Evolutionary conservation across 2,329 filamentous ascomycete genomes (phyloP), one percentile per base, ranked within the genome.

Genomic region (Venturia aucupariae): DNA sequence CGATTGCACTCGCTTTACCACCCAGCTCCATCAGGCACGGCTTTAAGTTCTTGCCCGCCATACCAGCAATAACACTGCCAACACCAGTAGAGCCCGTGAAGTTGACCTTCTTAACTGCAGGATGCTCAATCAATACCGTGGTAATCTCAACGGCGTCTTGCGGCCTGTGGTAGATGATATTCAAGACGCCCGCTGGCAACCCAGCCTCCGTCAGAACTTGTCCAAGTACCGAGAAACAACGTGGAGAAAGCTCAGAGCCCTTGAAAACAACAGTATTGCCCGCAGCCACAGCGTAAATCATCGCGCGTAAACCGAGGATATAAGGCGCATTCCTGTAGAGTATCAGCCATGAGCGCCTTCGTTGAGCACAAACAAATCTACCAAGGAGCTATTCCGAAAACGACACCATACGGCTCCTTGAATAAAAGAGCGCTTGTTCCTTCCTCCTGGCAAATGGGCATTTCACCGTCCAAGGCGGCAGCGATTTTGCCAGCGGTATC

Each of bases 131-230:
- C 1, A 75, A 60, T 1, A 74, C 73, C 1, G 75, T 76, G 1
- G 75, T 76, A 41, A 78, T 70, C 42, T 77, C 74, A 0, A 86
- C 80, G 0, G 90, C 90, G 68, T 89, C 83, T 38, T 80, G 74
- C 0, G 81, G 77, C 60, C 79, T 80, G 65, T 85, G 80, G 64
- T 86, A 84, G 42, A 96, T 77, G 55, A 91, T 78, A 73, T 92
- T 94, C 67, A 78, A 72, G 5, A 77, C 76, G 57, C 76, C 76
- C 17, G 75, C 72, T 6, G 76, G 76, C 57, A 75, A 75, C 0
- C 75, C 75, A 64, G 75, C 75, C 60, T 75, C 71, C 38, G 74
- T 69, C 11, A 75, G 72, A 27, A 77, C 70, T 61, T 74, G 70
- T 0, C 74, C 75, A 35, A 77, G 66, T 3, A 74, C 72, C 11